Conservation (phyloP, 192 early-diverging fungal genomes). For the Pilobolus umbonatus region DNA sequence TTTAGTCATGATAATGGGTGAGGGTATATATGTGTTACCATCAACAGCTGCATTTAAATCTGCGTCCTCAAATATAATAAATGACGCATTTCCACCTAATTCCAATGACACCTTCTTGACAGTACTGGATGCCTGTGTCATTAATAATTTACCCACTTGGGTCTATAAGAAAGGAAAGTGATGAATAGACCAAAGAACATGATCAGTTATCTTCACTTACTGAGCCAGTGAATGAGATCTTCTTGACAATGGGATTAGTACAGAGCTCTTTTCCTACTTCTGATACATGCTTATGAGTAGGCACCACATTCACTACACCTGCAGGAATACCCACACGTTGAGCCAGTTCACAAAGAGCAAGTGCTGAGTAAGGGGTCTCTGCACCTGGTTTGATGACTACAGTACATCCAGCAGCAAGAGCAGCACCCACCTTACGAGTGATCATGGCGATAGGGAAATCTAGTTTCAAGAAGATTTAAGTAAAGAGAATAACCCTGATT, state of each 20-base stretch:
- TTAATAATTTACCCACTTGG: constrained; percentile 60
- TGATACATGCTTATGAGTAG: constrained; percentile 46
- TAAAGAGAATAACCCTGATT: background rate
- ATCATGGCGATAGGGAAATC: constrained; percentile 89
- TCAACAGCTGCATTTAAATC: constrained; percentile 67
- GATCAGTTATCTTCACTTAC: constrained; percentile 24
- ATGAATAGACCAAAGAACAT: constrained; percentile 1
- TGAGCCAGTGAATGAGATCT: constrained; percentile 79
- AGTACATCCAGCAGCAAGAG: constrained; percentile 75
- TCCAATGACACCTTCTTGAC: constrained; percentile 81
- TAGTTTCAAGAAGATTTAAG: constrained; percentile 13
- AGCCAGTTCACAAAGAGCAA: constrained; percentile 53
- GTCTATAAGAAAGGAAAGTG: constrained; percentile 33
- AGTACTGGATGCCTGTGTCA: constrained; percentile 53
- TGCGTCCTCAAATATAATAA: constrained; percentile 74
- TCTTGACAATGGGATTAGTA: constrained; percentile 53
- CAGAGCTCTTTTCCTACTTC: constrained; percentile 59
- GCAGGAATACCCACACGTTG: constrained; percentile 57
- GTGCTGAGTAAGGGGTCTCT: constrained; percentile 52
- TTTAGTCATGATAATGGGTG: background rate
- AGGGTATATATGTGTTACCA: constrained; percentile 13
- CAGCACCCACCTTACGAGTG: constrained; percentile 71
- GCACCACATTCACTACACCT: constrained; percentile 70
- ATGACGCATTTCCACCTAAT: constrained; percentile 83
- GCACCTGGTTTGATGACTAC: constrained; percentile 71